phyloP scores from a whole-genome alignment of 2,329 filamentous ascomycete genomes.

The Alternaria viburni region DNA sequence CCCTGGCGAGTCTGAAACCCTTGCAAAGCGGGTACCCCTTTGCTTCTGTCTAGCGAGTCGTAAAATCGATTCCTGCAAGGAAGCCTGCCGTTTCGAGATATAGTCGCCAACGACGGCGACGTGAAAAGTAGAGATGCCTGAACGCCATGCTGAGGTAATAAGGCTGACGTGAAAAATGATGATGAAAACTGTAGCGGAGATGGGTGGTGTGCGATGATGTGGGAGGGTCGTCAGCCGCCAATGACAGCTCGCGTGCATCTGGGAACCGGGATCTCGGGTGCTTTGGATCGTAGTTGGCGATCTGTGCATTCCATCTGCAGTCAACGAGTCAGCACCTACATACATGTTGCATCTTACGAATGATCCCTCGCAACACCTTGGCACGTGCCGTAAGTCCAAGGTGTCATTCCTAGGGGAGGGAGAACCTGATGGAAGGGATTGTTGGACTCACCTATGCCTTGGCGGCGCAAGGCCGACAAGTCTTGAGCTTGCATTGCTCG shows the following conservation, averaged over 20 bases:
- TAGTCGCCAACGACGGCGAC: conserved; percentile 28
- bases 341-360: conserved; percentile 20
- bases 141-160: conserved; percentile 48
- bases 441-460: conserved; percentile 48
- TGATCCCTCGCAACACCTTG: conserved; percentile 13
- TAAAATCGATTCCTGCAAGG: conserved; percentile 23
- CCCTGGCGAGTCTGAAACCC: conserved; percentile 40
- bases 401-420: not conserved
- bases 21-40: conserved; percentile 28
- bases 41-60: conserved; percentile 43
- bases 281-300: conserved; percentile 32
- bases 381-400: conserved; percentile 10
- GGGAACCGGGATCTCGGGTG: conserved; percentile 18
- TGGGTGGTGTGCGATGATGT: conserved; percentile 3
- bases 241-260: conserved; percentile 18
- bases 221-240: conserved; percentile 11
- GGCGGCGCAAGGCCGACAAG: conserved; percentile 54
- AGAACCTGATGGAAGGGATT: not conserved
- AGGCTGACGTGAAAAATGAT: conserved; percentile 27
- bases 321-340: conserved; percentile 32
- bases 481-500: conserved; percentile 58
- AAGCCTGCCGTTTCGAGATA: conserved; percentile 28
- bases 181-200: conserved; percentile 13
- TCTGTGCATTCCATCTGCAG: conserved; percentile 31
- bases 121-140: conserved; percentile 28